Conservation (phyloP, 768 basidiomycete genomes). For the Pleurotus tuoliensis region DNA sequence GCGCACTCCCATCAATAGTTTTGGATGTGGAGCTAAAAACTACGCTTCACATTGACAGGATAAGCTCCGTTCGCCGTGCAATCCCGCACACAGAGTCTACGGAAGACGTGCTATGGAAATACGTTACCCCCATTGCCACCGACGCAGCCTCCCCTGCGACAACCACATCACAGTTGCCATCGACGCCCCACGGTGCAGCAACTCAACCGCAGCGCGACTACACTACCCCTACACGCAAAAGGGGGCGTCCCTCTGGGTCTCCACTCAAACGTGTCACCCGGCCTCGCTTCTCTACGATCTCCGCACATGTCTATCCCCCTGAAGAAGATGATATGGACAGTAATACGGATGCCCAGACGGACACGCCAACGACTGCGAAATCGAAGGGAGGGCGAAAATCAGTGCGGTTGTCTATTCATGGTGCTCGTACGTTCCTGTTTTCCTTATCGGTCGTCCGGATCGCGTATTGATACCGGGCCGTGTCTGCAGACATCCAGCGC, state of each 20-base stretch:
- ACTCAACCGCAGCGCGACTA: no score
- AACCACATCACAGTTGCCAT: neutral
- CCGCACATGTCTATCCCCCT: neutral
- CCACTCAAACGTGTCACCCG: neutral
- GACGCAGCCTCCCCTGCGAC: neutral
- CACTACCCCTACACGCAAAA: neutral
- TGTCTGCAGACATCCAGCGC: neutral
- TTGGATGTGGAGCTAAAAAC: neutral
- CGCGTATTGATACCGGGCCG: neutral
- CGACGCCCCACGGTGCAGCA: neutral
- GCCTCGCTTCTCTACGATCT: constrained; percentile 8
- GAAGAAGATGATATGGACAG: constrained; percentile 3
- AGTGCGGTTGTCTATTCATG: neutral
- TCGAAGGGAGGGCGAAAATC: neutral
- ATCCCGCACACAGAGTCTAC: constrained; percentile 20
- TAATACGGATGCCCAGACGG: neutral
- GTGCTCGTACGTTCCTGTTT: neutral
- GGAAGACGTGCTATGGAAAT: constrained; percentile 36
- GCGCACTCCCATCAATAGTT: no score
- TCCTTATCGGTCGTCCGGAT: neutral
- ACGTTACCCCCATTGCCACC: constrained; percentile 22
- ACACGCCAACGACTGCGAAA: neutral
- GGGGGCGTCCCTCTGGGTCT: neutral
- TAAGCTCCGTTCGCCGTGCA: constrained; percentile 28
- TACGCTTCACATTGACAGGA: constrained; percentile 16